phyloP scores from a whole-genome alignment of 2,329 filamentous ascomycete genomes.

The Pestalotiopsis sp. region DNA sequence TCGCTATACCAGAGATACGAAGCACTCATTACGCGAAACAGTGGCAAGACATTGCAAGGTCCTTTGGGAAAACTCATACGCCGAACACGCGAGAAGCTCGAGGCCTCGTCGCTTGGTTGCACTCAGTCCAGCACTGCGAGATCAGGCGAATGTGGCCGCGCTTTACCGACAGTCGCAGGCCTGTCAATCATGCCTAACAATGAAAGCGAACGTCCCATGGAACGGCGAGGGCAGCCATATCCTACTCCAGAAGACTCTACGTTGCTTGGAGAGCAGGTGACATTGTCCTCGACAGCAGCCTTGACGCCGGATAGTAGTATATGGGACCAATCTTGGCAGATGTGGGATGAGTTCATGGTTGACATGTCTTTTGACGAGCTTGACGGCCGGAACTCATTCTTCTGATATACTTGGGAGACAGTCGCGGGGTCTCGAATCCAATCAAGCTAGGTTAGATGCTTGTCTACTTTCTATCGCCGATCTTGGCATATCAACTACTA shows the following conservation, averaged over 20 bases:
- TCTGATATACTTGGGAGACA: not conserved
- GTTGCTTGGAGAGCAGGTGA: not conserved
- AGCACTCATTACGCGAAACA: conserved; percentile 9
- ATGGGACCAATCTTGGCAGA: not conserved
- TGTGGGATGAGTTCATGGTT: conserved; percentile 1
- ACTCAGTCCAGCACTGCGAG: not conserved
- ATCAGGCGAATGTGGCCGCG: not conserved
- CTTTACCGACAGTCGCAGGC: not conserved
- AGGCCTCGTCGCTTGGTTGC: not conserved
- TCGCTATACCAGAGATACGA: conserved; percentile 18
- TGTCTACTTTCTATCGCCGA: not conserved
- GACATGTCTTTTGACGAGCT: conserved; percentile 3
- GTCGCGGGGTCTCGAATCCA: not conserved
- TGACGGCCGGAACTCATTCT: not conserved
- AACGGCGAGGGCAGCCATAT: not conserved
- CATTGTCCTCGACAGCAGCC: not conserved
- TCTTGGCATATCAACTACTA: not conserved
- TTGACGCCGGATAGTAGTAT: not conserved
- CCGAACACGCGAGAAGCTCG: conserved; percentile 2
- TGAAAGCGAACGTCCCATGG: not conserved
- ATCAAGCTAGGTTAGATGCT: not conserved
- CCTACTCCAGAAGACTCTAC: not conserved
- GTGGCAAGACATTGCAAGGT: conserved; percentile 15
- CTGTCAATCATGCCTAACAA: not conserved
- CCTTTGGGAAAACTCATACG: conserved; percentile 18